Evolutionary conservation across 768 basidiomycete species (phyloP), one percentile per base, ranked within the genome.

Genomic region (Trametes gibbosa): DNA sequence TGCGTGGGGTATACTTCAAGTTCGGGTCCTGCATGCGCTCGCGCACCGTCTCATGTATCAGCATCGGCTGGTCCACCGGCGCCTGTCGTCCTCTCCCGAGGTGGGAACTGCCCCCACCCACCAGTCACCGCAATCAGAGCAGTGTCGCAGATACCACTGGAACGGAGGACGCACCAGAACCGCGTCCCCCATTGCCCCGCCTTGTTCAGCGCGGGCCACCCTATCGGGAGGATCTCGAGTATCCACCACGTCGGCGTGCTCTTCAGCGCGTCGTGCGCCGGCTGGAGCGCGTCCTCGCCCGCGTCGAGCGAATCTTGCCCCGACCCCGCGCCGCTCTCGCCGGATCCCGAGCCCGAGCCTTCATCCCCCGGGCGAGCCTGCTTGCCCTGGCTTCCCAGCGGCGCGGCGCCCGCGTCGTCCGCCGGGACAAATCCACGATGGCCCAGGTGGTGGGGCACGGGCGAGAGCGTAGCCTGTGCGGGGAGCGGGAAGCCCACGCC

Each of bases 11-110:
- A 69, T 91, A 90, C 19, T 78, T 76, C 53, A 84, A 68, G 3
- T 66, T 64, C 51, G 71, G 17, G 60, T 78, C 75, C 17, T 74
- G 70, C 74, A 84, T 84, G 45, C 89, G 80, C 60, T 79, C 68
- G 70, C 80, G 78, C 35, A 92, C 90, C 6, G 82, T 83, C 39
- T 74, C 65, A 65, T 91, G 89, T 67, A 91, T 85, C 9, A 76
- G 77, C 0, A 88, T 86, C 4, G 75, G 61, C 21, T 62, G 50
- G 43, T 74, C 76, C 7, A 68, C 64, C 9, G 68, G 65, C 53
- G 90, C 80, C 16, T 68, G 61, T 13, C 89, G 78, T 0, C 86
- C 86, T 53, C 73, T 76, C 16, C 88, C 87, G 1, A 85, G 56
- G 65, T 90, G 79, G 50, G 78, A 70, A n/a, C n/a, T n/a, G n/a